Conservation (phyloP, 140 eudicot genomes). For the Erigeron philadelphicus region DNA sequence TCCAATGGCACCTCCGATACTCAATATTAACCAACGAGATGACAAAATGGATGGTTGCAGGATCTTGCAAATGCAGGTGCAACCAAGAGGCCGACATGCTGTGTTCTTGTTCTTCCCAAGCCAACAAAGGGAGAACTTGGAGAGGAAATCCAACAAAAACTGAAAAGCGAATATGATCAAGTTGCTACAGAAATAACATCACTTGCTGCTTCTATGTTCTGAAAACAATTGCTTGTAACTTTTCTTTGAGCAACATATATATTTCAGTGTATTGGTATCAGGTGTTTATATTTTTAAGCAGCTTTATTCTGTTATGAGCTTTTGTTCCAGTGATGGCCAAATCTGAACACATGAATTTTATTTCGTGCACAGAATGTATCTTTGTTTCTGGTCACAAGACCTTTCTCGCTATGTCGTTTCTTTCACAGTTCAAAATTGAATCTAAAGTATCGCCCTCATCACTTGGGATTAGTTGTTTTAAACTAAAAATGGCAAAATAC, state of each 20-base stretch:
- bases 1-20: no score
- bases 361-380: background rate
- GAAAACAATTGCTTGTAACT: conserved; percentile 6
- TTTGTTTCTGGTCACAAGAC: background rate
- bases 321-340: background rate
- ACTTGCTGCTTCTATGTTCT: conserved; percentile 49
- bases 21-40: background rate
- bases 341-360: background rate
- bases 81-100: conserved; percentile 94
- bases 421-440: no score
- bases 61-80: conserved; percentile 96
- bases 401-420: background rate
- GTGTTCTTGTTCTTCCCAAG: conserved; percentile 71
- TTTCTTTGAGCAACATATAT: background rate
- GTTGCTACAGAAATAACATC: conserved; percentile 62
- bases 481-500: background rate
- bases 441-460: no score
- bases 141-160: conserved; percentile 58
- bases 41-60: conserved; percentile 34
- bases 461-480: no score
- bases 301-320: background rate
- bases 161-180: conserved; percentile 71
- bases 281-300: background rate
- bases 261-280: background rate
- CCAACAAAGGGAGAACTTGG: conserved; percentile 77